These are phyloP conservation scores for Solanum chmielewskii DNA, from an alignment of 257 asterid species.

Conservation along the genomic window DNA sequence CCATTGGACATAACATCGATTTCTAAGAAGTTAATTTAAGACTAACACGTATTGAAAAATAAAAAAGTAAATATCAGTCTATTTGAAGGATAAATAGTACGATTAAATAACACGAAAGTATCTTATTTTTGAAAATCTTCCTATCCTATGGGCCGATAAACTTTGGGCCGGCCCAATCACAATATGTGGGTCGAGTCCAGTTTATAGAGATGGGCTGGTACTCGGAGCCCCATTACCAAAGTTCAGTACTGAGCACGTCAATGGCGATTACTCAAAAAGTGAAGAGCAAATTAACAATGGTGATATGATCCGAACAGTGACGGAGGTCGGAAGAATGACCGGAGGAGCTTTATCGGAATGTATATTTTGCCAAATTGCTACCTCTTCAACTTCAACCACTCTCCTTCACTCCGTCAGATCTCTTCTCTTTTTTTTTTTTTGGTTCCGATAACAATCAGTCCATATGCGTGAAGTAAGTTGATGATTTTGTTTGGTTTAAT, in stretches of 20 bases:
- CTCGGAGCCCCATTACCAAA: background rate
- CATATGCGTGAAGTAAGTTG: background rate
- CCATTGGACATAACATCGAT: background rate
- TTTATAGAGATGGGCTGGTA: background rate
- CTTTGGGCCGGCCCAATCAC: background rate
- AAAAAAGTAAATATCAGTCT: background rate
- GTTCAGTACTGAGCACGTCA: background rate
- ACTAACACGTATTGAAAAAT: too few species aligned
- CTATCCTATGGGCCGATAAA: background rate
- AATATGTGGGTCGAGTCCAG: background rate
- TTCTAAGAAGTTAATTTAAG: too few species aligned
- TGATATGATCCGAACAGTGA: background rate
- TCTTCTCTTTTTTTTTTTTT: background rate
- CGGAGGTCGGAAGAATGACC: background rate
- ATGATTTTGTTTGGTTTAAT: background rate
- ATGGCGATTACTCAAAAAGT: background rate
- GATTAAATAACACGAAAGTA: background rate
- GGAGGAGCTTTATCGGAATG: constrained; percentile 11
- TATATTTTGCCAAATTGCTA: constrained; percentile 68
- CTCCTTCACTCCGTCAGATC: constrained; percentile 52
- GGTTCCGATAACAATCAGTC: background rate
- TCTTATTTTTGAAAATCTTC: background rate
- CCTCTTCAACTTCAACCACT: constrained; percentile 39
- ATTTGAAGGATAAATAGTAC: background rate
- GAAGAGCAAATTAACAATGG: background rate